Evolutionary conservation across 345 rosid genomes (phyloP).

Genomic region (Gossypium rotundifolium): DNA sequence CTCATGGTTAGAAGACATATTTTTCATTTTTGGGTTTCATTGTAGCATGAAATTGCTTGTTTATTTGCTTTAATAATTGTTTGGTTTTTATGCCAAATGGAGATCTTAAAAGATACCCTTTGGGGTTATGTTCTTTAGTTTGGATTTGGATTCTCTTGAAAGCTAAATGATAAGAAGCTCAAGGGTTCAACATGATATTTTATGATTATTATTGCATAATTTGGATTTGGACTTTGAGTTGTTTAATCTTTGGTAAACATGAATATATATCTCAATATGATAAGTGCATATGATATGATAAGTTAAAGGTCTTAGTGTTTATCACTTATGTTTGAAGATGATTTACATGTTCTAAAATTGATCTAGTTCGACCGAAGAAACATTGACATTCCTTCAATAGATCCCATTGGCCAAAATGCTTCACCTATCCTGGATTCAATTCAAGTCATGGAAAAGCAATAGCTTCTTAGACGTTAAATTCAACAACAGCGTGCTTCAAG

Average conservation of each 20-base stretch:
- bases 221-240: neutral
- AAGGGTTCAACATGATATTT: neutral
- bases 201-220: neutral
- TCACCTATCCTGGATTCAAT: neutral
- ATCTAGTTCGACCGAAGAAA: neutral
- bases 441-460: neutral
- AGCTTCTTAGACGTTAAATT: neutral
- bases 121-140: neutral
- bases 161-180: neutral
- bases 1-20: constrained; percentile 12
- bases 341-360: too few relatives aligned
- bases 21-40: neutral
- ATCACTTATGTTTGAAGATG: too few relatives aligned
- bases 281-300: too few relatives aligned
- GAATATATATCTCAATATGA: neutral
- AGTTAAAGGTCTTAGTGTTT: neutral
- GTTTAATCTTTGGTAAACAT: neutral
- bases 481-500: constrained; percentile 1
- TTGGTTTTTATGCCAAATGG: constrained; percentile 11
- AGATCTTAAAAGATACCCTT: neutral
- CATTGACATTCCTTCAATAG: neutral
- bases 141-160: neutral
- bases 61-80: constrained; percentile 35
- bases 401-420: neutral
- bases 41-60: constrained; percentile 13